Evolutionary conservation across 2,329 filamentous ascomycete species (phyloP), one percentile per base, ranked within the genome.

Genomic region (Colletotrichum sp.): DNA sequence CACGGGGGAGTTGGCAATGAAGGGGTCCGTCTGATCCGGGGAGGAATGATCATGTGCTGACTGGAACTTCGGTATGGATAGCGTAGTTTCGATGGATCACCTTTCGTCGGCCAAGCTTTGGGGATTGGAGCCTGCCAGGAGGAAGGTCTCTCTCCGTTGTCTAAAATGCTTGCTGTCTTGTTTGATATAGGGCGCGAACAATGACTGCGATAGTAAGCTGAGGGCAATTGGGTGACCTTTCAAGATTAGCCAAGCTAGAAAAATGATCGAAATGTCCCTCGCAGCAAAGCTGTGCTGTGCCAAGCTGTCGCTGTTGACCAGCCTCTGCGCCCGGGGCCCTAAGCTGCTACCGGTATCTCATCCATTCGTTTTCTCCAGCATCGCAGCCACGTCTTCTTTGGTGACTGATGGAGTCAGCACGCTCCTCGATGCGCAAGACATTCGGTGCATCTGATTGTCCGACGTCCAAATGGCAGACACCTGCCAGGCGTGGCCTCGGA

Each of bases 11-110:
- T 34, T 52, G 22, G 15, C 22, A 36, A 30, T 22, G 25, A 59
- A 65, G 59, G 63, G 59, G 66, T 65, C 59, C 67, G 59, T 71
- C 71, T 71, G 39, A 57, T 72, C 69, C 69, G 57, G 44, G 32
- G 22, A 6, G 6, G 1, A 4, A 22, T 19, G 55, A 27, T 22
- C 55, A 59, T 15, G n/a, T 48, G n/a, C 55, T 5, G 5, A 11
- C 0, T 59, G 25, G 27, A 59, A 15, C 4, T 15, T 2, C 9
- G 5, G 6, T 36, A 15, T 15, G 32, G 32, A 4, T 34, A 6
- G 34, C 34, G 34, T 36, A 16, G 2, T 36, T 36, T 15, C 6
- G 15, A 6, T 6, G 13, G 34, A 36, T 39, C 16, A 2, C 8
- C 16, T 16, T 19, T 5, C 39, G 2, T 48, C n/a, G 11, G n/a